Conservation (phyloP, 2,329 filamentous ascomycete genomes). For the Fusarium anguioides region DNA sequence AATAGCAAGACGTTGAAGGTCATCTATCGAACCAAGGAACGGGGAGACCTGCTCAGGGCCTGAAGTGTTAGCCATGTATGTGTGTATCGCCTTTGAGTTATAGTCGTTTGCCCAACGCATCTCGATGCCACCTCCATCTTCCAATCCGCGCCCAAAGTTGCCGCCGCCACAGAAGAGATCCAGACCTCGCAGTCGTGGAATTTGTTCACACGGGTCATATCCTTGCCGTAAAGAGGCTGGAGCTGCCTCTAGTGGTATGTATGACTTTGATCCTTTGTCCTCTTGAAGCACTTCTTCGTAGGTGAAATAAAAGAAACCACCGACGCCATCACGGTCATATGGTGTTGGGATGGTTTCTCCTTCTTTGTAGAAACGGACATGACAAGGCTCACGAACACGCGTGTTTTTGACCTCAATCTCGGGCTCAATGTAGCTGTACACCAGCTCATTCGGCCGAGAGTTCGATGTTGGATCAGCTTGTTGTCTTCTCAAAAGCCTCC, state of each 20-base stretch:
- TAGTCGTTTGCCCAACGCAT: constrained; percentile 78
- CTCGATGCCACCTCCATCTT: constrained; percentile 74
- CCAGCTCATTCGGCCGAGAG: constrained; percentile 66
- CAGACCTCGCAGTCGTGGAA: constrained; percentile 65
- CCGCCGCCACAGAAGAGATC: constrained; percentile 84
- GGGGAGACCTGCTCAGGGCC: constrained; percentile 57
- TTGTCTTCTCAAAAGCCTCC: constrained; percentile 63
- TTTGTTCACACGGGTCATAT: constrained; percentile 57
- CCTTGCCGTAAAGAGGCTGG: constrained; percentile 63
- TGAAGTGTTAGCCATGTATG: constrained; percentile 75
- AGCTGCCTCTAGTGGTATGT: constrained; percentile 51
- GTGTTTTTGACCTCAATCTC: constrained; percentile 48
- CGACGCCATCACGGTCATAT: constrained; percentile 73
- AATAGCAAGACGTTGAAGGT: constrained; percentile 69
- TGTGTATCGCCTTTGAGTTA: constrained; percentile 71
- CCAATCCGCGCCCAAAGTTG: constrained; percentile 79
- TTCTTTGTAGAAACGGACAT: constrained; percentile 65
- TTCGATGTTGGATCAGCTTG: constrained; percentile 50
- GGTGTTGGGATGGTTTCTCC: constrained; percentile 65
- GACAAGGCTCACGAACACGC: constrained; percentile 66
- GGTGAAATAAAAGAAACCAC: constrained; percentile 74
- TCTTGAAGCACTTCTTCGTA: constrained; percentile 43
- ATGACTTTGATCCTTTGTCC: constrained; percentile 9
- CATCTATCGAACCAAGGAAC: constrained; percentile 79
- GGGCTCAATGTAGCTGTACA: constrained; percentile 61